Evolutionary conservation across 371 early-diverging fungal species (phyloP).

Genomic region (Apophysomyces sp.): DNA sequence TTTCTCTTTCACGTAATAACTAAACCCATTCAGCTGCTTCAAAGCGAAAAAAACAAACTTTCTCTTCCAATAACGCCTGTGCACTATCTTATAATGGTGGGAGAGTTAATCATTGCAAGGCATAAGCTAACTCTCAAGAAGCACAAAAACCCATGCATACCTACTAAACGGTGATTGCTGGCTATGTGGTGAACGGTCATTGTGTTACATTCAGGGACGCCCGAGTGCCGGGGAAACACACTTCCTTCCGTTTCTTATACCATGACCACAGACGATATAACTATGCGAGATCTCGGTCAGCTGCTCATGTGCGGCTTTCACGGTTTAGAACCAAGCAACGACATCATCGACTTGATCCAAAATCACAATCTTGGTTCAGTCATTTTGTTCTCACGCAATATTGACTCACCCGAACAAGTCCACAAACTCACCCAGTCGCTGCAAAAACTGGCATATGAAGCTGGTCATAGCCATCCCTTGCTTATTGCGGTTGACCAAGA

Average conservation of each 20-base stretch:
- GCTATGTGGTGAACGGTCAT: too few species aligned
- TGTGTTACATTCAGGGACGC: too few species aligned
- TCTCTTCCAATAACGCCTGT: too few species aligned
- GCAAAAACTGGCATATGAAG: conserved; percentile 38
- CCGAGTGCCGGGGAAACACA: background rate
- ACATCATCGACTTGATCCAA: conserved; percentile 41
- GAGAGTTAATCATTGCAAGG: too few species aligned
- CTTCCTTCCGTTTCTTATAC: background rate
- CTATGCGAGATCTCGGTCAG: conserved; percentile 22
- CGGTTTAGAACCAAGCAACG: conserved; percentile 38
- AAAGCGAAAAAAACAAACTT: too few species aligned
- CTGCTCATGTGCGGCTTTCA: conserved; percentile 49
- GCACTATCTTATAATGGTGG: too few species aligned
- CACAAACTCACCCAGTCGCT: conserved; percentile 26
- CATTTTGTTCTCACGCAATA: conserved; percentile 51
- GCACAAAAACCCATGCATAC: too few species aligned
- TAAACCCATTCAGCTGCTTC: too few species aligned
- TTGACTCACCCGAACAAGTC: conserved; percentile 34
- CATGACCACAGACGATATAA: background rate
- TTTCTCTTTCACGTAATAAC: too few species aligned
- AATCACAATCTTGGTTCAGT: conserved; percentile 43
- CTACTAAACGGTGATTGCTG: too few species aligned
- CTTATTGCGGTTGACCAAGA: conserved; percentile 51
- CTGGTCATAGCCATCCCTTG: conserved; percentile 41
- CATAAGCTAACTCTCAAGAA: too few species aligned